Percentiles rank a stretch among this genome's conserved stretches.
phyloP scores from a whole-genome alignment of 768 basidiomycete genomes.

The Panaeolus cyanescens region DNA sequence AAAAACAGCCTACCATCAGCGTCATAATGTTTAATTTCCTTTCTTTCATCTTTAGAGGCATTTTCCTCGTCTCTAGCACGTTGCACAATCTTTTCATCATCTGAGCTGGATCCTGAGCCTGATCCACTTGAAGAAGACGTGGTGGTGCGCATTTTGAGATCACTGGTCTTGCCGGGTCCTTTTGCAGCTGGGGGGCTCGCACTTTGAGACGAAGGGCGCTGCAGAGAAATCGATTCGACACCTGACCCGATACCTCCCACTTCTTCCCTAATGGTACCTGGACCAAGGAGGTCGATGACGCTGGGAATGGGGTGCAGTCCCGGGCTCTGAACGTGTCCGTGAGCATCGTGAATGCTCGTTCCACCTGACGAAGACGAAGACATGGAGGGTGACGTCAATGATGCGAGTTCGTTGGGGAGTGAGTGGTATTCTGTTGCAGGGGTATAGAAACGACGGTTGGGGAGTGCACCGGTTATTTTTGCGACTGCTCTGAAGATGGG shows the following conservation, averaged over 20 bases:
- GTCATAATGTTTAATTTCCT: constrained; percentile 72
- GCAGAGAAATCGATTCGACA: constrained; percentile 24
- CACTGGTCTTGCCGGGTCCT: constrained; percentile 9
- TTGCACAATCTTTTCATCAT: constrained; percentile 17
- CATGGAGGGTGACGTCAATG: too few relatives aligned
- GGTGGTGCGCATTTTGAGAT: not conserved
- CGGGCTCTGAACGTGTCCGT: too few relatives aligned
- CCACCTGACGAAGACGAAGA: constrained; percentile 23
- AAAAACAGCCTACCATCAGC: constrained; percentile 68
- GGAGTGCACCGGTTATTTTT: constrained; percentile 61
- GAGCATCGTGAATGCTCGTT: constrained; percentile 28
- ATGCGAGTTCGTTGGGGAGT: constrained; percentile 63
- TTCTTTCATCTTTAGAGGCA: constrained; percentile 33
- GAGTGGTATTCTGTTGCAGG: constrained; percentile 86
- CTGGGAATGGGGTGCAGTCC: constrained; percentile 77
- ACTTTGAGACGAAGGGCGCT: too few relatives aligned
- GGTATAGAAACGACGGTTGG: constrained; percentile 85
- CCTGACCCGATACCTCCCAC: constrained; percentile 46
- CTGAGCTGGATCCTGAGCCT: not conserved
- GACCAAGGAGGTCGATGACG: constrained; percentile 75
- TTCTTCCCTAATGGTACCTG: constrained; percentile 45
- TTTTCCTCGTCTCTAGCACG: constrained; percentile 29
- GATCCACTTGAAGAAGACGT: not conserved
- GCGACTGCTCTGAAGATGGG: constrained; percentile 81
- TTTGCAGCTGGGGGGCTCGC: constrained; percentile 26